Base-by-base conservation (phyloP, 148 eudicot genomes). In the Diospyros kaki region DNA sequence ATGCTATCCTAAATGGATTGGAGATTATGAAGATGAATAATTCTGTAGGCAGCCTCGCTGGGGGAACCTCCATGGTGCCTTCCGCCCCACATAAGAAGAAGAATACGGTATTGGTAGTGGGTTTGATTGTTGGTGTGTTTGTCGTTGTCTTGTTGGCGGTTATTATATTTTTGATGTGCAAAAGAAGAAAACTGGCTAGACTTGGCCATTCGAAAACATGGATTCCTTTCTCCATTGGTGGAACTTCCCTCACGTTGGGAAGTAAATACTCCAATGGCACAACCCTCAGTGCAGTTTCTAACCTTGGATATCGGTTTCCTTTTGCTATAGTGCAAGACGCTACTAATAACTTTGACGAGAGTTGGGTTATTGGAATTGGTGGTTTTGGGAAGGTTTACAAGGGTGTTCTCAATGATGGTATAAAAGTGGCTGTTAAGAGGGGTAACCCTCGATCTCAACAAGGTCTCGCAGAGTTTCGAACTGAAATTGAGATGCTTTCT, bases 401-500 rank as follows among this genome's bases (percentile, higher is more conserved):
- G 78, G 98, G 97, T 39, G 86, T 65, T 7, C 78, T 94, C 8
- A 76, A 64, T 52, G 98, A 94, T 76, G 98, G 89, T 4, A 89
- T 91, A n/a, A 85, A 87, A 69, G 86, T 94, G 41, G 98, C 98
- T 76, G 93, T 87, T 38, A 92, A 94, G 75, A 87, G 98, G 68
- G 98, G 98, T 9, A 91, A 92, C 64, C 98, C 97, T n/a, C 85
- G 81, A 40, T 94, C 98, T 50, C 97, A 90, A 63, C 98, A 94
- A 81, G 98, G 98, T 55, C 70, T 94, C 70, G 87, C 91, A 1
- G 98, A 94, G 67, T 94, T 94, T 83, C 76, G 86, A 74, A 92
- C 98, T 17, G 98, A 94, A 83, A 92, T 94, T 8, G 97, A 94
- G 75, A 83, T 94, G 90, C 87, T 94, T 2, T 90, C 98, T 41